Conservation (phyloP, 768 basidiomycete genomes). For the Tricholoma bakamatsutake region DNA sequence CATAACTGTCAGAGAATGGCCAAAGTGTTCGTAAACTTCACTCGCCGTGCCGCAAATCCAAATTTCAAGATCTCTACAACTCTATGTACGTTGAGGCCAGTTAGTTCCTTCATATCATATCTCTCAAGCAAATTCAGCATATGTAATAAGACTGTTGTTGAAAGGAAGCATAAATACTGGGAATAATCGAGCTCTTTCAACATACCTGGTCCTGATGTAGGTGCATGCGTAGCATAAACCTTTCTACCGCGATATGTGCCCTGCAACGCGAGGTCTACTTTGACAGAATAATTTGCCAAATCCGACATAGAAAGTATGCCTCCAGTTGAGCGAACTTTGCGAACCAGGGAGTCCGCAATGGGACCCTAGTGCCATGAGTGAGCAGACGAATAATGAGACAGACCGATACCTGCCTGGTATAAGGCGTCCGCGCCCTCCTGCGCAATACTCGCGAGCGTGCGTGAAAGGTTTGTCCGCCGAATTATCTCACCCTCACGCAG, state of each 20-base stretch:
- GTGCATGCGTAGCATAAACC: slow-evolving; percentile 81
- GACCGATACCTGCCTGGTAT: slow-evolving; percentile 51
- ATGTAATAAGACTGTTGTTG: slow-evolving; percentile 63
- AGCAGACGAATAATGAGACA: slow-evolving; percentile 11
- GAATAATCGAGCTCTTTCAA: not conserved
- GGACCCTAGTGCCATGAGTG: slow-evolving; percentile 44
- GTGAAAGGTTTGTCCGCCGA: slow-evolving; percentile 65
- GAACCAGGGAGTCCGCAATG: slow-evolving; percentile 75
- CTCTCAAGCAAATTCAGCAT: slow-evolving; percentile 88
- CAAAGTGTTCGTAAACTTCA: not conserved
- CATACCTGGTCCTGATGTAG: slow-evolving; percentile 73
- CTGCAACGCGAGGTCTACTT: slow-evolving; percentile 65
- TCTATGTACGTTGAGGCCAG: slow-evolving; percentile 69
- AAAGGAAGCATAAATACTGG: not conserved
- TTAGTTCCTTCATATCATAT: slow-evolving; percentile 51
- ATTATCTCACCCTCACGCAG: slow-evolving; percentile 73
- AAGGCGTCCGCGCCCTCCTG: slow-evolving; percentile 74
- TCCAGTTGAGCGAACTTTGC: slow-evolving; percentile 63
- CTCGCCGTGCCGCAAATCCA: slow-evolving; percentile 46
- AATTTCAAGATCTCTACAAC: slow-evolving; percentile 83
- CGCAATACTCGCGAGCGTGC: slow-evolving; percentile 71
- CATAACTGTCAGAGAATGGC: not conserved
- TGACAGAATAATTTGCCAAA: slow-evolving; percentile 62
- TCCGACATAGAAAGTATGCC: slow-evolving; percentile 79
- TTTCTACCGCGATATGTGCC: slow-evolving; percentile 74